Evolutionary conservation across 1,139 yeast genomes (phyloP).

Genomic region (Martiniozyma asiatica): DNA sequence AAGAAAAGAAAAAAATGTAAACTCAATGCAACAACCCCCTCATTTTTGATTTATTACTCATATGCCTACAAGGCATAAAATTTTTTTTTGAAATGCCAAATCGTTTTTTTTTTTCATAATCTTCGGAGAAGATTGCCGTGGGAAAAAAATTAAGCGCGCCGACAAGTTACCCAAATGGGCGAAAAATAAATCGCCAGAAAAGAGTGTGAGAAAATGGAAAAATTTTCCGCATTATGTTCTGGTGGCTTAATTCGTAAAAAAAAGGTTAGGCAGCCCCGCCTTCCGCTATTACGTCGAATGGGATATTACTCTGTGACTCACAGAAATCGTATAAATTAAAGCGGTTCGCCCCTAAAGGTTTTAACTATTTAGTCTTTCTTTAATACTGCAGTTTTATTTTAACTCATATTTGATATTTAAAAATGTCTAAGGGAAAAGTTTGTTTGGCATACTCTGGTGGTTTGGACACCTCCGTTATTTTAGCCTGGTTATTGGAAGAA

Average conservation of each 20-base stretch:
- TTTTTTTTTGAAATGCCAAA: no score
- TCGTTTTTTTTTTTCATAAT: no score
- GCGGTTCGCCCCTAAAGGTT: not conserved
- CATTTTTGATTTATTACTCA: no score
- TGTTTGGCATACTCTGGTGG: slow-evolving; percentile 99
- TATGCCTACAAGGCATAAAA: no score
- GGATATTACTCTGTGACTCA: no score
- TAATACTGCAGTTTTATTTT: no score
- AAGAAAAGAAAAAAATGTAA: no score
- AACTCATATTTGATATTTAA: no score
- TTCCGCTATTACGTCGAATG: no score
- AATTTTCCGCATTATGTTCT: not conserved
- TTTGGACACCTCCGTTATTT: slow-evolving; percentile 91
- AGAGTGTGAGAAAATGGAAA: not conserved
- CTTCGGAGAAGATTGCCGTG: no score
- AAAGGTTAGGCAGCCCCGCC: slow-evolving; percentile 2
- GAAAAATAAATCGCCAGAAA: not conserved
- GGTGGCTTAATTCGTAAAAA: slow-evolving; percentile 1
- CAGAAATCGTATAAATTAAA: not conserved
- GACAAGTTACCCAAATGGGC: not conserved
- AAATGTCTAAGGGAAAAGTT: slow-evolving; percentile 93
- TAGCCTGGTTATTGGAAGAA: slow-evolving; percentile 95
- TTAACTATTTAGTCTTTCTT: not conserved
- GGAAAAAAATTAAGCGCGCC: no score
- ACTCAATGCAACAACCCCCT: no score